These are phyloP conservation scores for Endogone sp. DNA, from an alignment of 192 early-diverging fungal genomes.

Conservation along the genomic window DNA sequence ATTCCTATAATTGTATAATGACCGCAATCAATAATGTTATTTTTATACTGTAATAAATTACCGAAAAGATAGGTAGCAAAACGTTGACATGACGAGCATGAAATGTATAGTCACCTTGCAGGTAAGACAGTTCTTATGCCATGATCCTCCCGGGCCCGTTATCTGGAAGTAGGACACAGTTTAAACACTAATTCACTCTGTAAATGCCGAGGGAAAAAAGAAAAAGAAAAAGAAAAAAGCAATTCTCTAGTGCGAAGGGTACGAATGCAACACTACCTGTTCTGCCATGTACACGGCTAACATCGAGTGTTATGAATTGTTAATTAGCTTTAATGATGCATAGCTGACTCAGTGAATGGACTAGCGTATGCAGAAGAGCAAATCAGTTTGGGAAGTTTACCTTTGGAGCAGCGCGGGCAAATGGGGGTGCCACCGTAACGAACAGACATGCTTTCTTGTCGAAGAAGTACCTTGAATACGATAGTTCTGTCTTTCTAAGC, in stretches of 20 bases:
- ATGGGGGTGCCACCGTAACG: not conserved
- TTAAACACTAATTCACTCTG: not conserved
- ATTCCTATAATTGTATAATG: constrained; percentile 23
- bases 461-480: too few species aligned
- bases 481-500: too few species aligned
- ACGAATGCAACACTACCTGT: not conserved
- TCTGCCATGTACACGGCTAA: not conserved
- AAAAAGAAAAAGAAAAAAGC: not conserved
- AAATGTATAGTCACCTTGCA: not conserved
- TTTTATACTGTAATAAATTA: not conserved
- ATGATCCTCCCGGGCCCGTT: not conserved
- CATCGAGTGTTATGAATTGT: not conserved
- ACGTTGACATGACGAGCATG: not conserved
- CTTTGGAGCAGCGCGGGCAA: not conserved
- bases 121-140: not conserved
- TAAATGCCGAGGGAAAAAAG: not conserved
- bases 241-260: not conserved
- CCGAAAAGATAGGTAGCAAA: not conserved
- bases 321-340: not conserved
- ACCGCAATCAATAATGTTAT: not conserved
- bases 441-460: not conserved
- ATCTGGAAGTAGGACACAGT: not conserved
- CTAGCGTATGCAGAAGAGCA: not conserved
- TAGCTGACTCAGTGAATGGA: not conserved
- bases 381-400: not conserved